Evolutionary conservation across 805 yeast genomes (phyloP).

Genomic region (Maudiozyma pseudohumilis): DNA sequence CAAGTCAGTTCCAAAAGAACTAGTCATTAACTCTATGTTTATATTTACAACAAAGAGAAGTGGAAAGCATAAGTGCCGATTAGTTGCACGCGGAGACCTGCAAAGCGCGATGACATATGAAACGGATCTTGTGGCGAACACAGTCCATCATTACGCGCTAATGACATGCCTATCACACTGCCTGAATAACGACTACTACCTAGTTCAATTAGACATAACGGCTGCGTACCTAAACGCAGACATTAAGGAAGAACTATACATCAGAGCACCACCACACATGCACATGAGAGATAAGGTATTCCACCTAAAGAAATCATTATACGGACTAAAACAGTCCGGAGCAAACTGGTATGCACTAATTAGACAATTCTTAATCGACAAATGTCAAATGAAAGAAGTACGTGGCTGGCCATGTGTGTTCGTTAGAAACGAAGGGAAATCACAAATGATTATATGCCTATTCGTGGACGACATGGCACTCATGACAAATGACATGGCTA

Average conservation of each 20-base stretch:
- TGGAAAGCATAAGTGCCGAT: conserved; percentile 8
- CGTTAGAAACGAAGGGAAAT: background rate
- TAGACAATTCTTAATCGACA: background rate
- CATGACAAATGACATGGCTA: conserved; percentile 3
- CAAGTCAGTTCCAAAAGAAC: too few relatives aligned
- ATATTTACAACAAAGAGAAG: conserved; percentile 9
- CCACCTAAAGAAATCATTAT: conserved; percentile 4
- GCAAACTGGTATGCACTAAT: conserved; percentile 4
- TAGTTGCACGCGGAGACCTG: conserved; percentile 9
- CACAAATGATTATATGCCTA: conserved; percentile 4
- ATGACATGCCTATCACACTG: conserved; percentile 7
- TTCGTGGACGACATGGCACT: conserved; percentile 12
- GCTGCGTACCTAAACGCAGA: conserved; percentile 4
- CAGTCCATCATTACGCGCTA: conserved; percentile 10
- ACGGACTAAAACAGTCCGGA: conserved; percentile 5
- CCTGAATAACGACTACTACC: background rate
- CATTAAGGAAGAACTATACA: conserved; percentile 4
- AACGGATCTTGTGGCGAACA: conserved; percentile 3
- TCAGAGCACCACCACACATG: conserved; percentile 5
- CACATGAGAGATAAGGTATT: conserved; percentile 4
- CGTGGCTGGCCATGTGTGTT: conserved; percentile 9
- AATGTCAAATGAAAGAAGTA: conserved; percentile 3
- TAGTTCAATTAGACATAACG: conserved; percentile 5
- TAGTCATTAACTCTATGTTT: too few relatives aligned
- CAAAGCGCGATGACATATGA: conserved; percentile 6